These are phyloP conservation scores for Aspergillus awamori DNA, from an alignment of 2,329 filamentous ascomycete species.

Conservation along the genomic window DNA sequence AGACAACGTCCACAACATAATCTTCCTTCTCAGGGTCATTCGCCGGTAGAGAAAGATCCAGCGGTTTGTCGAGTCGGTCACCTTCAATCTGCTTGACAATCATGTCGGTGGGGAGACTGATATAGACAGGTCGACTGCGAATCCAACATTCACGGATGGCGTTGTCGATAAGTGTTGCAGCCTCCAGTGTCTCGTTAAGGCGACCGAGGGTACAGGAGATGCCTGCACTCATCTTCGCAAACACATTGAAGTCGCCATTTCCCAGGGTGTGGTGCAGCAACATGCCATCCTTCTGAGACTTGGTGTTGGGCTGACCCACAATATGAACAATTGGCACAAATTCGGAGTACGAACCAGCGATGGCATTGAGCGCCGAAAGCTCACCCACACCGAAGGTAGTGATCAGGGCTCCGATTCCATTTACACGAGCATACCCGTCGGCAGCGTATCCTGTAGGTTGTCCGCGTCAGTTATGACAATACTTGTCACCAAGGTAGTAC, in stretches of 20 bases:
- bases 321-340: slow-evolving; percentile 69
- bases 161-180: slow-evolving; percentile 75
- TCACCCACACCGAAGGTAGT: slow-evolving; percentile 76
- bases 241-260: slow-evolving; percentile 81
- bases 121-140: slow-evolving; percentile 77
- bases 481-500: background rate
- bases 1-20: slow-evolving; percentile 78
- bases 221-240: slow-evolving; percentile 73
- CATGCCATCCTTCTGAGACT: slow-evolving; percentile 50
- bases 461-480: background rate
- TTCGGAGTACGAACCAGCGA: slow-evolving; percentile 75
- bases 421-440: slow-evolving; percentile 77
- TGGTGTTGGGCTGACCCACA: slow-evolving; percentile 56
- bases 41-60: slow-evolving; percentile 65
- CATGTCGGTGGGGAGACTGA: slow-evolving; percentile 81
- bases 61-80: slow-evolving; percentile 66
- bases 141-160: slow-evolving; percentile 74
- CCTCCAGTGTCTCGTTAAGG: slow-evolving; percentile 69
- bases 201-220: slow-evolving; percentile 73
- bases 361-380: slow-evolving; percentile 69
- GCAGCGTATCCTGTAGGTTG: slow-evolving; percentile 65
- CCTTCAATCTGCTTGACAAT: slow-evolving; percentile 76
- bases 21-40: slow-evolving; percentile 75
- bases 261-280: slow-evolving; percentile 69
- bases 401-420: slow-evolving; percentile 68